Base-by-base conservation (phyloP, 148 eudicot genomes). In the Tetragonia tetragonoides region DNA sequence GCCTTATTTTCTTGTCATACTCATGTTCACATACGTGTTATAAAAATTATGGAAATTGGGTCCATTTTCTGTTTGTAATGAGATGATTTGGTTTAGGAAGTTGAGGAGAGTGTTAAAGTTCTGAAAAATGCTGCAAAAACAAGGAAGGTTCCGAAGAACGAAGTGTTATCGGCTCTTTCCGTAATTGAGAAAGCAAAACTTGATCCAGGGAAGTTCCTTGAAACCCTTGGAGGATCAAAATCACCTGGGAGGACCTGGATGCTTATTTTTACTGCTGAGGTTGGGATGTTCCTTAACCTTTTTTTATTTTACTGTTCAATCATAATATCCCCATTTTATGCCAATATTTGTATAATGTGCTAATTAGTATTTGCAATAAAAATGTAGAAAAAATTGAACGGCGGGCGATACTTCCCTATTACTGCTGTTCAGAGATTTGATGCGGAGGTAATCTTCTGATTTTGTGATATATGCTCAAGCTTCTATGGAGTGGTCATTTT, bases 181-280 rank as follows among this genome's bases (percentile, higher is more conserved):
- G 81, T 88, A 66, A 72, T 95, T n/a, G 99, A 91, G 92, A 93
- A 88, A 88, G 88, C 93, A 47, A 95, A 93, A 72, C 80, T 91
- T 47, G 92, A 93, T 75, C 92, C 97, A 68, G 87, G 90, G 1
- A 75, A 81, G 40, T 93, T 95, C 80, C 88, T 93, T 21, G 83
- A 88, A 77, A 91, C 96, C 60, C 96, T 95, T 39, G 99, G 99
- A 68, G 97, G 99, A 74, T 82, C 89, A 0, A 63, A 90, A 68
- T 93, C 97, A 17, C 99, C 99, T 40, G 97, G 99, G 12, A 88
- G 91, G 79, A 93, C 97, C 16, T 95, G 99, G 99, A 95, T 95
- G 99, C 99, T 95, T 77, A 47, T 93, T 34, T 95, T 91, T 80
- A 93, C 99, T 23, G 94, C 99, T 10, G 84, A 90, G 97, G 99